These are phyloP conservation scores for Punctularia strigosozonata DNA, from an alignment of 768 basidiomycete genomes.

Conservation along the genomic window DNA sequence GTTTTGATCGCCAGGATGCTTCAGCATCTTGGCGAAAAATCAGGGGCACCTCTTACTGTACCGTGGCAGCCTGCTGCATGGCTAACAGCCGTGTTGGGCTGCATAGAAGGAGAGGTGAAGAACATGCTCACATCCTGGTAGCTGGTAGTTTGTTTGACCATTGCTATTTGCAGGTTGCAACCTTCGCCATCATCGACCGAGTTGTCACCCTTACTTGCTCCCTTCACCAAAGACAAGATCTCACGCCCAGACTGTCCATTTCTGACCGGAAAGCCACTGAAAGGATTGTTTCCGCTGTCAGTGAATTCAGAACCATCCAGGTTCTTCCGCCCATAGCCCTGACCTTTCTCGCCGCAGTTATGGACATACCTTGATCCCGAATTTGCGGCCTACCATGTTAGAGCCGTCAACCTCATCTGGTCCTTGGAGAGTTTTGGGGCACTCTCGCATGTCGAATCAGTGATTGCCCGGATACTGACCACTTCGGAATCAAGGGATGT, in stretches of 20 bases:
- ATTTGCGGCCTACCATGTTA: slow-evolving; percentile 63
- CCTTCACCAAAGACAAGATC: slow-evolving; percentile 34
- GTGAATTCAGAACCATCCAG: slow-evolving; percentile 8
- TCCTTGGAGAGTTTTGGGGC: slow-evolving; percentile 45
- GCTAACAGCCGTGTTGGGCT: slow-evolving; percentile 42
- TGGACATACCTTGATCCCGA: slow-evolving; percentile 62
- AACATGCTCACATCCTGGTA: slow-evolving; percentile 1
- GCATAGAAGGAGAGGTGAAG: slow-evolving; percentile 43
- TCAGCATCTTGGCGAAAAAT: slow-evolving; percentile 23
- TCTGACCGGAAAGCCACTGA: slow-evolving; percentile 43
- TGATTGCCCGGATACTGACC: slow-evolving; percentile 62
- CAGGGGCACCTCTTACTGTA: slow-evolving; percentile 22
- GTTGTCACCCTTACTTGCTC: slow-evolving; percentile 42
- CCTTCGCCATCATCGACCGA: slow-evolving; percentile 63
- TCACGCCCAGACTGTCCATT: slow-evolving; percentile 43
- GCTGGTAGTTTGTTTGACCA: slow-evolving; percentile 6
- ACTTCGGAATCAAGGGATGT: slow-evolving; percentile 35
- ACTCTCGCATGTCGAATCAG: slow-evolving; percentile 62
- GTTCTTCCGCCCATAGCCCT: not conserved
- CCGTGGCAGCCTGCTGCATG: slow-evolving; percentile 57
- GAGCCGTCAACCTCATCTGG: slow-evolving; percentile 79
- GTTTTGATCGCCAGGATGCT: slow-evolving; percentile 39
- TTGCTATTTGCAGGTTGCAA: slow-evolving; percentile 29
- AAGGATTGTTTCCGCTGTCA: slow-evolving; percentile 44
- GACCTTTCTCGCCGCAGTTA: slow-evolving; percentile 28